Evolutionary conservation across 257 asterid genomes (phyloP), one percentile per base, ranked within the genome.

Genomic region (Solanum bukasovii): DNA sequence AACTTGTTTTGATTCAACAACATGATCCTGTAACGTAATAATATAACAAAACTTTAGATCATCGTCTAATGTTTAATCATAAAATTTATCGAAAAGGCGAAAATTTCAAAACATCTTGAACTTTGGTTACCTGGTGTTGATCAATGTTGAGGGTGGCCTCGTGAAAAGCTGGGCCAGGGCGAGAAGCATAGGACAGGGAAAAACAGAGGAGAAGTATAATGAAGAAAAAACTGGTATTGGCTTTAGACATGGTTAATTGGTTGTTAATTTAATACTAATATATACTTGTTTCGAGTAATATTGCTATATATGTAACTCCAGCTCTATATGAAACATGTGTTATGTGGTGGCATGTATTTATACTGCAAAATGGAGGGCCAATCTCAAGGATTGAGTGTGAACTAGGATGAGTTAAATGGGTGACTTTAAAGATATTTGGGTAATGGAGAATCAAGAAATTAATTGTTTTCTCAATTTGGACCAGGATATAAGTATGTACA

Each of bases 161-260:
- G 35, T 7, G 72, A 34, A 49, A 73, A 46, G 46, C 37, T 13
- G 94, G 95, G 6, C 7, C 89, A 2, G 89, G 93, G 3, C 97
- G 95, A 86, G 93, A 91, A 25, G 92, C 92, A 14, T 84, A 87
- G 88, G 93, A 89, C 1, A 90, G 88, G 10, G 96, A 71, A 91
- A 87, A 84, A 88, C 86, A 88, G 89, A 91, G 89, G 90, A 95
- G 92, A 82, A 93, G 85, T 12, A 93, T 89, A 38, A 90, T 20
- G 13, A 92, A 46, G 89, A 92, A 87, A 61, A 92, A 21, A 9
- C 65, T 42, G 67, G 94, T 71, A 27, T 89, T 87, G 85, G 91
- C 70, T 84, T 89, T 93, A 70, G 98, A 71, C 96, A 95, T 93
- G 31, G 5, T 91, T 7, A 86, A 29, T 7, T 25, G 13, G 20